These are phyloP conservation scores for Crithidia brevicula DNA, from an alignment of 208 protist genomes.

Conservation along the genomic window DNA sequence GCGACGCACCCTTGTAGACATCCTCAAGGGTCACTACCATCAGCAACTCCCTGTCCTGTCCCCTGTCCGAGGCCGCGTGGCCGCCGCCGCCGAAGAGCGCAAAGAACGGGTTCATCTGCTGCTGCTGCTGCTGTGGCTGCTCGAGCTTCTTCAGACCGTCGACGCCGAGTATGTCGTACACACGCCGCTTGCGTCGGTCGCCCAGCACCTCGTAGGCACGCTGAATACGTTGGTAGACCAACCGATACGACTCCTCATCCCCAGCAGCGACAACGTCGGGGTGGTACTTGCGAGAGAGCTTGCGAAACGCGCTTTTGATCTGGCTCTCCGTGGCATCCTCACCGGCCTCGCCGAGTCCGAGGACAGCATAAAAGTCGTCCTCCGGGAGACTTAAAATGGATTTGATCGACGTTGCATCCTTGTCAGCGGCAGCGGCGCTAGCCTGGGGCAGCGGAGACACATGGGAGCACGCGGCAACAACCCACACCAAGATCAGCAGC, in stretches of 20 bases:
- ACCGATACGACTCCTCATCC: slow-evolving; percentile 46
- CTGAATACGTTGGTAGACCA: slow-evolving; percentile 80
- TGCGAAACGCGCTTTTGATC: slow-evolving; percentile 78
- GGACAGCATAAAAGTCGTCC: slow-evolving; percentile 79
- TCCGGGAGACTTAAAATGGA: slow-evolving; percentile 23
- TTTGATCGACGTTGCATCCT: slow-evolving; percentile 14
- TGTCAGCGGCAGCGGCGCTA: neutral
- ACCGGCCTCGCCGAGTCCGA: slow-evolving; percentile 57
- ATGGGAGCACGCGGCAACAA: neutral
- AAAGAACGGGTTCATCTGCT: slow-evolving; percentile 41
- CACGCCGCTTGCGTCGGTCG: slow-evolving; percentile 87
- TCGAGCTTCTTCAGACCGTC: slow-evolving; percentile 84
- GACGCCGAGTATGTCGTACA: slow-evolving; percentile 93
- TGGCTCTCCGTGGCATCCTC: slow-evolving; percentile 82
- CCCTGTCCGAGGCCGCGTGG: slow-evolving; percentile 48
- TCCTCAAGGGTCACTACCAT: slow-evolving; percentile 88
- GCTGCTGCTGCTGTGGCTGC: slow-evolving; percentile 42
- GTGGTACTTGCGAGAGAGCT: slow-evolving; percentile 83
- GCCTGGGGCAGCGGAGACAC: neutral
- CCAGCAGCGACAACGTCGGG: slow-evolving; percentile 67
- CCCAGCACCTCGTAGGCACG: slow-evolving; percentile 92
- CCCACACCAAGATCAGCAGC: slow-evolving; percentile 17
- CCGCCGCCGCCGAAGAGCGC: slow-evolving; percentile 40
- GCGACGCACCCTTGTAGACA: slow-evolving; percentile 92
- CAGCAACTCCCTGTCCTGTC: slow-evolving; percentile 36